Base-by-base conservation (phyloP, 306 rosid genomes). In the Trifolium pratense region DNA sequence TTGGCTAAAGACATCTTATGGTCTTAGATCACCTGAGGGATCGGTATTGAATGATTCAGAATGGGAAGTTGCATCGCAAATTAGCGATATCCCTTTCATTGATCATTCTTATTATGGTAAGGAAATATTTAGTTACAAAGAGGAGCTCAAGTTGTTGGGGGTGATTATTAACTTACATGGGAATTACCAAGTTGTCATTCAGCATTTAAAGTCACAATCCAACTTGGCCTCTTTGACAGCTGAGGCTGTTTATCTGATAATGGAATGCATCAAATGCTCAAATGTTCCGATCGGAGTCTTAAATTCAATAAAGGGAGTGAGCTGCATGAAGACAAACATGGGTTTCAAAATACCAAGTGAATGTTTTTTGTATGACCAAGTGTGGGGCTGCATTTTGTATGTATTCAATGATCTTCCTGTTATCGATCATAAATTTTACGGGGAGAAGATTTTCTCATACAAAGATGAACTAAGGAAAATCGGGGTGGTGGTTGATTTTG, bases 401-500 rank as follows among this genome's bases (percentile, higher is more conserved):
- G 89, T 89, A 6, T 85, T 91, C 73, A 4, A 17, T 26, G 83
- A 78, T 48, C 70, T 86, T 29, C 87, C 93, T 2, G 4, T 89
- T 73, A 81, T 91, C 21, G 91, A 86, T 76, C 32, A 49, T 37
- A 26, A 39, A 21, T 86, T 79, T 76, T 87, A 89, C 58, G 90
- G 89, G 13, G 10, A 5, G 23, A 12, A 21, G 26, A 62, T 87
- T 20, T 40, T 32, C 12, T 3, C 2, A 5, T 87, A 74, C 84
- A 69, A 21, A 66, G 3, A 18, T 23, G 86, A 82, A 55, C 58
- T 91, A 81, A 79, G 62, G 61, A 68, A 59, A 53, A 40, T 49
- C 1, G 91, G 91, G 5, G 97, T 82, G 75, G 80, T 75, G 76
- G 83, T 87, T 25, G 89, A 89, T 66, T 91, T 83, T 37, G 84